These are phyloP conservation scores for Polygonum maritimum DNA, from an alignment of 148 eudicot genomes.

Conservation along the genomic window DNA sequence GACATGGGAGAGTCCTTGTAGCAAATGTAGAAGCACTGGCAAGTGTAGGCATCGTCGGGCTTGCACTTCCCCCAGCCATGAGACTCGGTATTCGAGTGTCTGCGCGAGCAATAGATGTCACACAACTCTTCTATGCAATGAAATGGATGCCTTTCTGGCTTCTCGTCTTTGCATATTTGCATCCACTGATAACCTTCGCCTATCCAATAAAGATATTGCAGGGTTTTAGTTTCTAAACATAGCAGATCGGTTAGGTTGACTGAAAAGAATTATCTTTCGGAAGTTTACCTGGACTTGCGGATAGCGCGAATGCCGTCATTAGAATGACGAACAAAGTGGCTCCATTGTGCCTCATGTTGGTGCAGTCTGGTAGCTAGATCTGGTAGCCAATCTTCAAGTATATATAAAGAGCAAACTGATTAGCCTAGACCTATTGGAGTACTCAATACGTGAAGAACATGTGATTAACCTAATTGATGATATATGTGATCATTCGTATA, in stretches of 20 bases:
- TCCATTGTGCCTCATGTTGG: not conserved
- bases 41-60: not conserved
- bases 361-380: not conserved
- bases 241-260: too few species aligned
- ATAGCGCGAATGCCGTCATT: not conserved
- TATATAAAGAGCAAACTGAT: not conserved
- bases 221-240: not conserved
- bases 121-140: slow-evolving; percentile 2
- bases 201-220: not conserved
- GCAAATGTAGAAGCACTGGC: slow-evolving; percentile 10
- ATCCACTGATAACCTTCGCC: slow-evolving; percentile 7
- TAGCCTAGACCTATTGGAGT: not conserved
- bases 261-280: too few species aligned
- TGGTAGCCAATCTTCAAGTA: not conserved
- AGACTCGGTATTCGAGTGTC: not conserved
- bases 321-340: not conserved
- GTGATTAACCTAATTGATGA: not conserved
- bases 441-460: not conserved
- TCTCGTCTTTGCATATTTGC: slow-evolving; percentile 9
- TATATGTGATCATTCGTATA: not conserved
- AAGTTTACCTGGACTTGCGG: not conserved
- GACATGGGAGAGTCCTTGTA: not conserved
- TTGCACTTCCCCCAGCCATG: slow-evolving; percentile 10
- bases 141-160: not conserved
- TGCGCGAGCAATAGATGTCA: not conserved